Base-by-base conservation (phyloP, 306 rosid genomes). In the Adenanthera pavonina region DNA sequence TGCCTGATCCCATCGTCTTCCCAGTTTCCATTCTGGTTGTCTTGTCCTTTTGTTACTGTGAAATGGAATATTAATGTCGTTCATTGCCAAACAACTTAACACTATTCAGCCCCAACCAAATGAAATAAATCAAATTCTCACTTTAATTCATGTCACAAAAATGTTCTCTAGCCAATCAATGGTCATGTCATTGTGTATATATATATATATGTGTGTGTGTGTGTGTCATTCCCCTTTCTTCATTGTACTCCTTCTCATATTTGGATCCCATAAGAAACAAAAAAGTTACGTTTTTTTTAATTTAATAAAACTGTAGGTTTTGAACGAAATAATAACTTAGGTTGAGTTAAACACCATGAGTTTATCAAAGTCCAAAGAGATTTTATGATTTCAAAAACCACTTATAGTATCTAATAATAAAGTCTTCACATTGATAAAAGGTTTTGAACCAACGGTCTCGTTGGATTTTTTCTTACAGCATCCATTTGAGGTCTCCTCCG, bases 11-110 rank as follows among this genome's bases (percentile, higher is more conserved):
- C 66, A 60, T 38, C 17, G 4, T 60, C 66, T 30, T 30, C 13
- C 15, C 40, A 35, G 80, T 40, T 69, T 69, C 74, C 17, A 69
- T 69, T 69, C 74, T 69, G 14, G 35, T 20, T 43, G 54, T 41
- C 16, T n/a, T 16, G 14, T 66, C 46, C 6, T 64, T n/a, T 8
- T 62, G 68, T 62, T 2, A 8, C 36, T 57, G 66, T 60, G 66
- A 62, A 5, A 12, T 62, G 12, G 17, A 34, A 34, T 34, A 13
- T 62, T 62, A 30, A 3, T 2, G 3, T 14, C 6, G 3, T 47
- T 47, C 2, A 13, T 62, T 33, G 34, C 43, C n/a, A 12, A 11
- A 11, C 35, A 34, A 20, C 33, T 17, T 56, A 19, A 19, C 0
- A 53, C 61, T 19, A 54, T 54, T n/a, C 65, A 57, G 0, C 36